Evolutionary conservation across 768 basidiomycete genomes (phyloP).

Genomic region (Trametes sanguinea): DNA sequence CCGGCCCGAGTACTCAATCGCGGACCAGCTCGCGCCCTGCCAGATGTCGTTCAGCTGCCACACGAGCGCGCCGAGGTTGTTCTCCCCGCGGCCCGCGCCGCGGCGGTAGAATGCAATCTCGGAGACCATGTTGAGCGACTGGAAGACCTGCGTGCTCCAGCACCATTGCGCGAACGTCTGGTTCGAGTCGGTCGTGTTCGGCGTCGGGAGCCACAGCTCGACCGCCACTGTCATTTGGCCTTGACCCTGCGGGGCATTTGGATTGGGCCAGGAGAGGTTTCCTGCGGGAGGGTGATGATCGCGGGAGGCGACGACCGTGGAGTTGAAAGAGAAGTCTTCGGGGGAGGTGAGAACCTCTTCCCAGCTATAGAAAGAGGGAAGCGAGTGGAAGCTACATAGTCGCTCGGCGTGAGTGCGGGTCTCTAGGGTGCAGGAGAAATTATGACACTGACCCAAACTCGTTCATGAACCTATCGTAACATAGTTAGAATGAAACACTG

Average conservation of each 20-base stretch:
- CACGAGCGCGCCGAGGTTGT: conserved; percentile 58
- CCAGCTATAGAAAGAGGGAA: conserved; percentile 65
- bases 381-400: conserved; percentile 54
- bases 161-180: conserved; percentile 67
- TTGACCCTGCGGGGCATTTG: conserved; percentile 55
- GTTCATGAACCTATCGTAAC: conserved; percentile 50
- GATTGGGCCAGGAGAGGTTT: conserved; percentile 53
- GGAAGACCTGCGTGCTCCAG: conserved; percentile 64
- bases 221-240: conserved; percentile 53
- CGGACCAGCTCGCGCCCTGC: conserved; percentile 59
- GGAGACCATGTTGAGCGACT: conserved; percentile 59
- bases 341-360: conserved; percentile 53
- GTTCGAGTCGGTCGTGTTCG: conserved; percentile 48
- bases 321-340: conserved; percentile 59
- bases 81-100: conserved; percentile 58
- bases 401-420: background rate
- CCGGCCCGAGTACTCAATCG: conserved; percentile 57
- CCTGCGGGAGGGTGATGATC: conserved; percentile 60
- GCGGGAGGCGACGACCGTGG: conserved; percentile 54
- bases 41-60: conserved; percentile 66
- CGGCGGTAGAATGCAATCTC: conserved; percentile 60
- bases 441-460: conserved; percentile 49
- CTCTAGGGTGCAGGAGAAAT: too few relatives aligned
- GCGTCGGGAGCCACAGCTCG: conserved; percentile 57
- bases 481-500: background rate